phyloP scores from a whole-genome alignment of 306 rosid genomes.

The Lithocarpus polystachyus region DNA sequence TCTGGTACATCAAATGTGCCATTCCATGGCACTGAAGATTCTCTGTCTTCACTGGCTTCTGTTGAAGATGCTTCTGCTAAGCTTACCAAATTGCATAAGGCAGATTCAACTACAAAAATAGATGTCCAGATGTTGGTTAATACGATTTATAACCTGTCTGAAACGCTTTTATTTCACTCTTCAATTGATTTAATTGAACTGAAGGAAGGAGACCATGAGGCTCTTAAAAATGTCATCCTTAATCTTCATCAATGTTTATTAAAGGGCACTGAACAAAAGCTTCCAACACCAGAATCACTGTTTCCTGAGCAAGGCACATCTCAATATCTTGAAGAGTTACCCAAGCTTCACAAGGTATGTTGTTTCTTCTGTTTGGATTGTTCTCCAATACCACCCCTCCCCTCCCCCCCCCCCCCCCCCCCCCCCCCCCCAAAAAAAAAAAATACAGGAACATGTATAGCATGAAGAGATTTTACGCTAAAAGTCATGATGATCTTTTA shows the following conservation, averaged over 20 bases:
- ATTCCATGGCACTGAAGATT: slow-evolving; percentile 21
- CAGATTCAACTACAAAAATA: slow-evolving; percentile 40
- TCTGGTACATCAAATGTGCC: slow-evolving; percentile 16
- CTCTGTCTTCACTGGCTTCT: slow-evolving; percentile 24
- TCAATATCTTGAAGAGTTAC: slow-evolving; percentile 27
- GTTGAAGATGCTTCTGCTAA: slow-evolving; percentile 31
- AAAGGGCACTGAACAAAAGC: slow-evolving; percentile 37
- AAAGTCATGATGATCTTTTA: neutral
- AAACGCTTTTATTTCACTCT: slow-evolving; percentile 58
- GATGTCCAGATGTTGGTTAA: slow-evolving; percentile 57
- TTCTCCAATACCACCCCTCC: too few species aligned
- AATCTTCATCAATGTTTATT: slow-evolving; percentile 54
- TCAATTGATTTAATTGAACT: slow-evolving; percentile 37
- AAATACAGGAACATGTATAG: slow-evolving; percentile 5
- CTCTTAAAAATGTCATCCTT: slow-evolving; percentile 48
- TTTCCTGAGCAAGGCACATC: slow-evolving; percentile 33
- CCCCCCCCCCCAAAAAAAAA: neutral
- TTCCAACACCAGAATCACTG: slow-evolving; percentile 26
- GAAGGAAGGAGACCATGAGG: slow-evolving; percentile 40
- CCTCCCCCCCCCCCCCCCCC: too few species aligned
- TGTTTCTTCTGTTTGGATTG: slow-evolving; percentile 16
- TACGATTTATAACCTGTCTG: slow-evolving; percentile 57
- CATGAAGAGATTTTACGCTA: neutral
- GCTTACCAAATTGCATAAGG: slow-evolving; percentile 27
- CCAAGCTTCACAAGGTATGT: slow-evolving; percentile 47